phyloP scores from a whole-genome alignment of 352 stramenopile genomes.

The Globisporangium recalcitrans region DNA sequence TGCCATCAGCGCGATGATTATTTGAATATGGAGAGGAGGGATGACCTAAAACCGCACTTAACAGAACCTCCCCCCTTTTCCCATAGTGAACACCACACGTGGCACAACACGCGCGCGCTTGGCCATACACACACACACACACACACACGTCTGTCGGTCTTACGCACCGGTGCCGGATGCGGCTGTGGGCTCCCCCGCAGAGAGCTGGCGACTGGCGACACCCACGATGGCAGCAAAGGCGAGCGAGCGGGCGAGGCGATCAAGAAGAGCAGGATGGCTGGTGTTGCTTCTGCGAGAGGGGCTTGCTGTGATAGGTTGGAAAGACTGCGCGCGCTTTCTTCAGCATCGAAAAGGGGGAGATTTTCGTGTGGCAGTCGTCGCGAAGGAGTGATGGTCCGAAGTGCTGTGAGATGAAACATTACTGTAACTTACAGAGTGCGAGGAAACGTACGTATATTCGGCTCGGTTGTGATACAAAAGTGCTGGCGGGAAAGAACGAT shows the following conservation, averaged over 20 bases:
- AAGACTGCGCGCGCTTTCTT: conserved; percentile 1
- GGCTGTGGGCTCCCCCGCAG: conserved; percentile 10
- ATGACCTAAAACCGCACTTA: conserved; percentile 14
- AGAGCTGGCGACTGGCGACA: conserved; percentile 17
- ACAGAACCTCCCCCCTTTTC: conserved; percentile 2
- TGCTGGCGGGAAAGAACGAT: not conserved
- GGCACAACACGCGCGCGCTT: not conserved
- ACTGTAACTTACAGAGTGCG: not conserved
- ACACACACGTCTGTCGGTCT: no score
- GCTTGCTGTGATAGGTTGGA: conserved; percentile 9
- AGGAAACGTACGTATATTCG: not conserved
- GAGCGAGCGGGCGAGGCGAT: conserved; percentile 1
- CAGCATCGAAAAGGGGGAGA: not conserved
- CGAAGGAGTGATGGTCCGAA: not conserved
- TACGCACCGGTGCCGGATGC: conserved; percentile 16
- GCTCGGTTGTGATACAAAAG: not conserved
- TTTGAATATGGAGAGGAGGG: conserved; percentile 14
- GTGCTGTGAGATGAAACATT: not conserved
- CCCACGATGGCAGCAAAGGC: conserved; percentile 14
- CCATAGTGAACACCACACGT: not conserved
- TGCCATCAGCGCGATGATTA: conserved; percentile 4
- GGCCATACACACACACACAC: not conserved
- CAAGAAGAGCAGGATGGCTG: not conserved
- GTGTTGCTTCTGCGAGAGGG: not conserved
- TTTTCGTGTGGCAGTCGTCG: not conserved